Base-by-base conservation (phyloP, 306 rosid genomes). In the Alnus rubra region DNA sequence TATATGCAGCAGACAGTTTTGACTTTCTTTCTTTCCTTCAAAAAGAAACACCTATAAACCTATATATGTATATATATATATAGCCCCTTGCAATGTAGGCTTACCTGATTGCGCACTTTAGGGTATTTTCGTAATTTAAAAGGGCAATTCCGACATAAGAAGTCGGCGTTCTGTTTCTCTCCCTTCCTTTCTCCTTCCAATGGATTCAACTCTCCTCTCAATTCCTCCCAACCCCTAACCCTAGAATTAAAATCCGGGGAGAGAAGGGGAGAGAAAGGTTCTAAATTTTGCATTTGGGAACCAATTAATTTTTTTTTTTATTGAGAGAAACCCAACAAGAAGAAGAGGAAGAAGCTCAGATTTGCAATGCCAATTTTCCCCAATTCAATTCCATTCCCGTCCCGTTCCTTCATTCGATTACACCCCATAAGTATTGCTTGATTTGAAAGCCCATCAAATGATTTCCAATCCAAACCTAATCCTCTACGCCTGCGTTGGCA, bases 401-500 rank as follows among this genome's bases (percentile, higher is more conserved):
- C 4, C 58, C 58, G 31, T 16, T 30, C 42, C 11, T 5, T 49
- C 55, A 2, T 53, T 77, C 59, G 1, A 52, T 60, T 52, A 55
- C 10, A 23, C 15, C 33, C 35, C 45, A 9, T 56, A 50, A 54
- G 71, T n/a, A 39, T 9, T 9, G 52, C 52, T 49, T 49, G 52
- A 49, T 49, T 47, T 11, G 65, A 42, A 45, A 47, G 52, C 59
- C 44, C 68, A 49, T 71, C 84, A 72, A 59, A 90, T 91, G 96
- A 81, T 80, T 80, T 70, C 74, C 19, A 90, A 90, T 80, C 98
- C 97, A 19, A 83, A 86, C 56, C 80, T 87, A 11, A 84, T 95
- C 67, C 82, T 83, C 71, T 91, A 95, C 50, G 82, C 85, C 28
- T 93, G 98, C 96, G 90, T 93, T 93, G 96, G 96, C 4, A 82